phyloP scores from a whole-genome alignment of 2,329 filamentous ascomycete species.

The Parastagonospora nodorum region DNA sequence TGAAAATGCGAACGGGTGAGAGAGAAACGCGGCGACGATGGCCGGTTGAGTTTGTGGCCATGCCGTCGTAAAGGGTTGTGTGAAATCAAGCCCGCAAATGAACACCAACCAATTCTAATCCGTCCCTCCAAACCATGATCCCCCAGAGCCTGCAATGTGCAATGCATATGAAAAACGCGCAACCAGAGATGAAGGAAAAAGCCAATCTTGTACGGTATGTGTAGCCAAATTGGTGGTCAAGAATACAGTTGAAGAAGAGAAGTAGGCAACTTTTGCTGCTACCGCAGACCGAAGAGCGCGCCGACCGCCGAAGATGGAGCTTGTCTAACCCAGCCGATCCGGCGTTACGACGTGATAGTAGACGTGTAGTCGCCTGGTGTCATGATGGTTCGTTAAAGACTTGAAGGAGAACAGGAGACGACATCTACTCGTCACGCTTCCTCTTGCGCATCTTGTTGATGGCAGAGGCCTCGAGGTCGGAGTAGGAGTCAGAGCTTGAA shows the following conservation, averaged over 20 bases:
- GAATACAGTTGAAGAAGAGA: conserved; percentile 33
- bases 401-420: conserved; percentile 25
- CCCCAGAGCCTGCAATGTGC: conserved; percentile 18
- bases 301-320: conserved; percentile 28
- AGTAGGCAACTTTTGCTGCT: conserved; percentile 33
- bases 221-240: conserved; percentile 26
- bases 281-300: conserved; percentile 15
- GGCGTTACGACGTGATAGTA: conserved; percentile 40
- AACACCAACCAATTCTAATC: conserved; percentile 39
- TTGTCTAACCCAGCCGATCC: conserved; percentile 40
- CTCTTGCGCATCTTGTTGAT: conserved; percentile 71
- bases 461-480: conserved; percentile 45
- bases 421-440: conserved; percentile 65
- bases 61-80: conserved; percentile 36
- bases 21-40: conserved; percentile 35
- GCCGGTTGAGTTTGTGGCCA: conserved; percentile 32
- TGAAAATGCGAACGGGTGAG: conserved; percentile 7
- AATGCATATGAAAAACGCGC: conserved; percentile 26
- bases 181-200: conserved; percentile 23
- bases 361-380: conserved; percentile 36
- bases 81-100: conserved; percentile 17
- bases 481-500: conserved; percentile 42
- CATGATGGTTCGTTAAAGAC: conserved; percentile 43
- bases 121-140: conserved; percentile 16
- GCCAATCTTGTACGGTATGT: conserved; percentile 21